These are phyloP conservation scores for Seiridium unicorne DNA, from an alignment of 2,329 filamentous ascomycete genomes.

Conservation along the genomic window DNA sequence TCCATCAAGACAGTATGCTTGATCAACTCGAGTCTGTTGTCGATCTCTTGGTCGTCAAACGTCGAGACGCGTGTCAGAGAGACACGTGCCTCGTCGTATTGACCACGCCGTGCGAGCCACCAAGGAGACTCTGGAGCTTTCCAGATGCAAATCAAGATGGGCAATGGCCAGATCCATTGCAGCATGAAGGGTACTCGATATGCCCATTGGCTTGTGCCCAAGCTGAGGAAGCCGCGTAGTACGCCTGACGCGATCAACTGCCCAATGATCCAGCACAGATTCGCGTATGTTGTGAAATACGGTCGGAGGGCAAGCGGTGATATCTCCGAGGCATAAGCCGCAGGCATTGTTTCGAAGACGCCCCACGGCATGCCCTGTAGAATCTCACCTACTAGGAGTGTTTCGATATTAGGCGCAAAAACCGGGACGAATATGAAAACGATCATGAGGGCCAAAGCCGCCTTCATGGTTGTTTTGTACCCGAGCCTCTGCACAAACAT, in stretches of 20 bases:
- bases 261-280: conserved; percentile 35
- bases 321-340: conserved; percentile 26
- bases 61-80: neutral
- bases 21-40: neutral
- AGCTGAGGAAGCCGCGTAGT: conserved; percentile 25
- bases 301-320: conserved; percentile 22
- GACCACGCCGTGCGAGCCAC: neutral
- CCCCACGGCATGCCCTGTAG: conserved; percentile 31
- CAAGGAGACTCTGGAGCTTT: neutral
- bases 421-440: conserved; percentile 37
- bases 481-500: conserved; percentile 32
- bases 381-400: conserved; percentile 31
- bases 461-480: conserved; percentile 35
- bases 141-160: neutral
- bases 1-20: conserved; percentile 34
- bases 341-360: conserved; percentile 22
- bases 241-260: conserved; percentile 34
- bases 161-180: neutral
- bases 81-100: neutral
- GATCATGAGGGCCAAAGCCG: conserved; percentile 27
- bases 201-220: conserved; percentile 6
- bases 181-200: neutral
- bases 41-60: neutral
- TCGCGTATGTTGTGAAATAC: conserved; percentile 24
- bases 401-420: conserved; percentile 27